These are phyloP conservation scores for Wickerhamomyces alni DNA, from an alignment of 805 yeast species.

Conservation along the genomic window DNA sequence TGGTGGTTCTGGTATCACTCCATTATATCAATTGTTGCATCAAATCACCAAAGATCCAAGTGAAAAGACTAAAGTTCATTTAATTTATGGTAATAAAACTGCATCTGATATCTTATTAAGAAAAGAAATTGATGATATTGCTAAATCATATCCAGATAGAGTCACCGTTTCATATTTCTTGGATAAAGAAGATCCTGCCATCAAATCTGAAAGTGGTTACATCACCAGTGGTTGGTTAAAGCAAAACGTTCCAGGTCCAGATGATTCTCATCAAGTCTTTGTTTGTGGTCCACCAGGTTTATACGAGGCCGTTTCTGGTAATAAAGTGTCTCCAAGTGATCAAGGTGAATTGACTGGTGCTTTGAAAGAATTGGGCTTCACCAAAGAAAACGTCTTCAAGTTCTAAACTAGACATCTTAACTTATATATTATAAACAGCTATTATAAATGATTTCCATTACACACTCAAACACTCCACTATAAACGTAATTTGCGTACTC, in stretches of 20 bases:
- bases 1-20: constrained; percentile 97
- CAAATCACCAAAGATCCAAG: constrained; percentile 71
- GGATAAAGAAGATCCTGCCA: constrained; percentile 44
- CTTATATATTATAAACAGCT: too few relatives aligned
- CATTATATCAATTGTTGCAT: constrained; percentile 81
- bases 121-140: constrained; percentile 67
- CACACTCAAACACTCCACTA: too few relatives aligned
- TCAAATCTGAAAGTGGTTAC: constrained; percentile 62
- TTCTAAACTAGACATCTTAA: constrained; percentile 38
- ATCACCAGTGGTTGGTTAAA: constrained; percentile 70
- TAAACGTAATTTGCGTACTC: too few relatives aligned
- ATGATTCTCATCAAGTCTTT: constrained; percentile 65
- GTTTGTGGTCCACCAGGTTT: constrained; percentile 96
- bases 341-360: constrained; percentile 94
- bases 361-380: constrained; percentile 81
- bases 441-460: too few relatives aligned
- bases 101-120: constrained; percentile 77
- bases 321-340: constrained; percentile 76
- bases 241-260: constrained; percentile 57
- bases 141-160: constrained; percentile 67
- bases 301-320: constrained; percentile 83
- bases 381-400: constrained; percentile 84
- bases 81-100: constrained; percentile 75
- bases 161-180: constrained; percentile 74
- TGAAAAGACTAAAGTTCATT: constrained; percentile 83